Evolutionary conservation across 352 stramenopile species (phyloP).

Genomic region (Phytophthora cactorum): DNA sequence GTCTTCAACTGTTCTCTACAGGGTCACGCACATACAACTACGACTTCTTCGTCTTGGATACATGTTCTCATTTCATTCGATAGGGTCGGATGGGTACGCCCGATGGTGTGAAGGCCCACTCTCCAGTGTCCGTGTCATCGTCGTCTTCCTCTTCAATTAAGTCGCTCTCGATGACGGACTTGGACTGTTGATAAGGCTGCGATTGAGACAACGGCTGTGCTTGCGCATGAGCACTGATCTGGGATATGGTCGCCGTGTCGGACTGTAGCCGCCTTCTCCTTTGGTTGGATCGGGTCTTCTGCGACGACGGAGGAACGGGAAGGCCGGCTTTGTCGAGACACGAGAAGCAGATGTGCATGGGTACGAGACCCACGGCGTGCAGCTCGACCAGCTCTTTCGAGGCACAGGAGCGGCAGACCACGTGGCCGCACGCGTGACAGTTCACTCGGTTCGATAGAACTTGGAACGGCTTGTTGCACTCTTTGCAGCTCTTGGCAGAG

Average conservation of each 20-base stretch:
- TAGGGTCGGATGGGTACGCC: constrained; percentile 38
- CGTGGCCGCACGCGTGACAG: constrained; percentile 47
- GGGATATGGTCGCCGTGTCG: constrained; percentile 15
- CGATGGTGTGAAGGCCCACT: constrained; percentile 42
- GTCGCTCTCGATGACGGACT: constrained; percentile 27
- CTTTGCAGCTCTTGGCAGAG: constrained; percentile 36
- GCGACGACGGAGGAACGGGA: constrained; percentile 13
- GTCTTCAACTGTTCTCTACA: neutral
- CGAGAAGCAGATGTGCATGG: constrained; percentile 49
- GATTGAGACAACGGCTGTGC: constrained; percentile 19
- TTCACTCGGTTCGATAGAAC: constrained; percentile 50
- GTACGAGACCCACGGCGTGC: constrained; percentile 43
- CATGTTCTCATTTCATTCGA: constrained; percentile 18
- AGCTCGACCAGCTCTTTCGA: constrained; percentile 50
- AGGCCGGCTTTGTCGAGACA: constrained; percentile 40
- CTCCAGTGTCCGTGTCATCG: constrained; percentile 35
- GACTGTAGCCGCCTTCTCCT: constrained; percentile 33
- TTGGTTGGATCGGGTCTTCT: constrained; percentile 12
- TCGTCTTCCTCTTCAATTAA: constrained; percentile 36
- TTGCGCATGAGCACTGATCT: constrained; percentile 7
- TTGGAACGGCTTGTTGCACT: constrained; percentile 44
- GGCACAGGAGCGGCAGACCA: constrained; percentile 41
- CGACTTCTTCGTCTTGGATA: constrained; percentile 3
- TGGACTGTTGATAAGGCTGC: constrained; percentile 15
- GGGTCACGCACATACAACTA: constrained; percentile 6